Base-by-base conservation (phyloP, 768 basidiomycete genomes). In the Tylopilus felleus region DNA sequence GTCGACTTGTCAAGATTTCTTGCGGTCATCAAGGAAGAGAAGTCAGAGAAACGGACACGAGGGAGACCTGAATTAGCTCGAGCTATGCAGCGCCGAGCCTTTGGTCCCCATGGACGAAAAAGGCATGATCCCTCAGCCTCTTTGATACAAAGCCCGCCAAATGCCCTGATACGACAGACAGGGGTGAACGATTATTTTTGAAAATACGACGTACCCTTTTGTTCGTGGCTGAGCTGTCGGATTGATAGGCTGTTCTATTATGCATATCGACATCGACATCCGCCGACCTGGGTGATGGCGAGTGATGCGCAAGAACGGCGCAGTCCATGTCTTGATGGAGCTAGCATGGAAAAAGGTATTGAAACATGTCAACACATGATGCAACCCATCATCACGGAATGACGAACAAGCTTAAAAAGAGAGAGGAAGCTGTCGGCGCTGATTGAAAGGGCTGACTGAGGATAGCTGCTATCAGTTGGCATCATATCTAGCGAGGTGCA, bases 11-110 rank as follows among this genome's bases (percentile, higher is more conserved):
- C 40, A 31, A 48, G 14, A 9, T 33, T 38, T 8, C 21, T 47
- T 55, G 56, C 56, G 61, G 52, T 56, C 61, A 61, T 61, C 27
- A 64, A 51, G 63, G 64, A 43, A 28, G 22, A 6, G 35, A 7
- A 16, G 51, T 49, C 48, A 48, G 48, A 25, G n/a, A n/a, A 42
- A 19, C 7, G 40, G 42, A 19, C 41, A 33, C n/a, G 33, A 4
- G 47, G 39, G 12, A 27, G 17, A 17, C 44, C 31, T 8, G 12
- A 56, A 33, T 57, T 57, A 40, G 51, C 14, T n/a, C 13, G 31
- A 17, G 50, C 52, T 38, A 38, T 53, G 43, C 55, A 35, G 21
- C 7, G 33, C 16, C n/a, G 40, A 35, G 36, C n/a, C 17, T 0
- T 36, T 8, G 17, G 22, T 55, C 50, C 55, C 43, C 52, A 49